Percentiles rank a stretch among this genome's conserved stretches.
phyloP scores from a whole-genome alignment of 805 yeast species.

The Danielozyma ontarioensis region DNA sequence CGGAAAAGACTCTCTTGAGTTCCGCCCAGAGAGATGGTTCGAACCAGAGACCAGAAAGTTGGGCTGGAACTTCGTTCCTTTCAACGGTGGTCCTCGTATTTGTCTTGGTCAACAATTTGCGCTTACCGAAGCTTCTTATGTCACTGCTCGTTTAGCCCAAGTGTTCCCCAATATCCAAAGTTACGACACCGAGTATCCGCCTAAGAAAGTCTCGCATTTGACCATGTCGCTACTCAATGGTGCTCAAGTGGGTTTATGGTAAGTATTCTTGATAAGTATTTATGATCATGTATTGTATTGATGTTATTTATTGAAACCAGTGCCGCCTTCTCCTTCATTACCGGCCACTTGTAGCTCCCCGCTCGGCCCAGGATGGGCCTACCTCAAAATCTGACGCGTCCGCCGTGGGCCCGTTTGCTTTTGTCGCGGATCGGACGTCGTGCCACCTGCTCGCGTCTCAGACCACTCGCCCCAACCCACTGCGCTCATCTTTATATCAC shows the following conservation, averaged over 20 bases:
- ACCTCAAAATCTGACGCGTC: too few relatives aligned
- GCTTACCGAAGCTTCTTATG: slow-evolving; percentile 22
- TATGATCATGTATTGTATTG: too few relatives aligned
- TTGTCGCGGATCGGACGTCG: too few relatives aligned
- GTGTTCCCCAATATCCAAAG: slow-evolving; percentile 15
- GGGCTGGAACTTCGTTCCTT: slow-evolving; percentile 24
- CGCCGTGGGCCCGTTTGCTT: too few relatives aligned
- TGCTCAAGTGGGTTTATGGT: background rate
- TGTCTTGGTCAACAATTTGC: slow-evolving; percentile 28
- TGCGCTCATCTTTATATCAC: too few relatives aligned
- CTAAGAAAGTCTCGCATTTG: slow-evolving; percentile 5
- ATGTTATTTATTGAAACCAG: too few relatives aligned
- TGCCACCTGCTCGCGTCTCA: too few relatives aligned
- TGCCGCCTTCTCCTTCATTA: too few relatives aligned
- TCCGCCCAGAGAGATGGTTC: slow-evolving; percentile 14
- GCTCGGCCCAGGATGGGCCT: too few relatives aligned
- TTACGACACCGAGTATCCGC: slow-evolving; percentile 8
- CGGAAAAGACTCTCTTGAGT: slow-evolving; percentile 10
- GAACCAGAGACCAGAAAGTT: slow-evolving; percentile 12
- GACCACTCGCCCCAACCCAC: too few relatives aligned
- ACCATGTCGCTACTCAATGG: background rate
- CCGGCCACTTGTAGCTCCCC: too few relatives aligned
- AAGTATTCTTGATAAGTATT: too few relatives aligned
- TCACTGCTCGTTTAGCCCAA: slow-evolving; percentile 17
- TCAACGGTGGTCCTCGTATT: slow-evolving; percentile 24